These are phyloP conservation scores for Kazachstania kunashirensis DNA, from an alignment of 805 yeast genomes.

Conservation along the genomic window DNA sequence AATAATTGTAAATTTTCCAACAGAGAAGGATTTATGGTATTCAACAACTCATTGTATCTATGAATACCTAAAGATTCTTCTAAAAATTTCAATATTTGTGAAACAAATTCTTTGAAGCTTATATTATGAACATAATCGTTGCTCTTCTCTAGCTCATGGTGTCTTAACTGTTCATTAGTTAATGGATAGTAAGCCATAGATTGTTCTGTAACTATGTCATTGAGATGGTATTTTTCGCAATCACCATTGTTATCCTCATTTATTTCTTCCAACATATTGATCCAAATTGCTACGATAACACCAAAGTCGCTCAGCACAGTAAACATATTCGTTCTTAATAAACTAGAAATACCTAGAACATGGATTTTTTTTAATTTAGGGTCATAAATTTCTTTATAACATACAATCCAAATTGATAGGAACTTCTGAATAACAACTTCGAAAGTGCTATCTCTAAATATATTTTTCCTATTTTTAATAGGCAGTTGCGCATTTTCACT, in stretches of 20 bases:
- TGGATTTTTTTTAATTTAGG: slow-evolving; percentile 67
- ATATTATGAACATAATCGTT: slow-evolving; percentile 48
- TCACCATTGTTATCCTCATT: slow-evolving; percentile 53
- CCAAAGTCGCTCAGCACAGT: slow-evolving; percentile 26
- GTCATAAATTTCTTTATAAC: slow-evolving; percentile 52
- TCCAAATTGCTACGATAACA: slow-evolving; percentile 35
- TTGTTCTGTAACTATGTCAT: slow-evolving; percentile 32
- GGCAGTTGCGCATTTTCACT: slow-evolving; percentile 17
- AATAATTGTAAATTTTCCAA: slow-evolving; percentile 24
- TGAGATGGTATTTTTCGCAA: slow-evolving; percentile 41
- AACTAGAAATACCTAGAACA: slow-evolving; percentile 48
- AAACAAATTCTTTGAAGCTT: slow-evolving; percentile 38
- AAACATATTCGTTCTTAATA: slow-evolving; percentile 34
- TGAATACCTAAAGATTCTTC: slow-evolving; percentile 20
- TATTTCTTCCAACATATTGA: slow-evolving; percentile 60
- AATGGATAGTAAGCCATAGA: slow-evolving; percentile 18
- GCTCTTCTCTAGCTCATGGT: slow-evolving; percentile 29
- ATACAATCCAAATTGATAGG: slow-evolving; percentile 33
- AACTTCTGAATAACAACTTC: slow-evolving; percentile 24
- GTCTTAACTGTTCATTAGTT: slow-evolving; percentile 37
- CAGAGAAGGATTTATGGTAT: slow-evolving; percentile 14
- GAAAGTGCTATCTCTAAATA: slow-evolving; percentile 21
- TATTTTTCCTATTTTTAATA: slow-evolving; percentile 13
- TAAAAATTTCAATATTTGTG: slow-evolving; percentile 22
- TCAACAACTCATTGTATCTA: slow-evolving; percentile 18